A percentile compares a stretch with the other conserved stretches of the same genome.
Conservation (phyloP, 768 basidiomycete genomes). For the Naganishia friedmannii region DNA sequence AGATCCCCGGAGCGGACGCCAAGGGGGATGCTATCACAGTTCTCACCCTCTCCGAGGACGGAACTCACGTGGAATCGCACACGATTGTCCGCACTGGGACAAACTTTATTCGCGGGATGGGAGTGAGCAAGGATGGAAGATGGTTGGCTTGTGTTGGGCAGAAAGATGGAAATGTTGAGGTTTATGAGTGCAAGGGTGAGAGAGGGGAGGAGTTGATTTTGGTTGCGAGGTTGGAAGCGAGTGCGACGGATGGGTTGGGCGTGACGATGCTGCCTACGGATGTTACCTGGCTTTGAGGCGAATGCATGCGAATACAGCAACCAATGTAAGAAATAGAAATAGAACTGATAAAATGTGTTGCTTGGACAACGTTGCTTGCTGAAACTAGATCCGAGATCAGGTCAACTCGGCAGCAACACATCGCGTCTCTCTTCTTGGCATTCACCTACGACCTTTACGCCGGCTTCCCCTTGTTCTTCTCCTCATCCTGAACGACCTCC, state of each 20-base stretch:
- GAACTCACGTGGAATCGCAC: constrained; percentile 37
- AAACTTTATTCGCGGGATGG: constrained; percentile 45
- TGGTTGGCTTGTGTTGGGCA: constrained; percentile 47
- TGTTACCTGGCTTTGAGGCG: constrained; percentile 21
- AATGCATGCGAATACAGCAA: background rate
- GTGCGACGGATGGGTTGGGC: constrained; percentile 3
- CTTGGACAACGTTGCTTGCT: background rate
- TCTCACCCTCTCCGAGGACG: constrained; percentile 39
- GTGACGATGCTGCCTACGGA: constrained; percentile 23
- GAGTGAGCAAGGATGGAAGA: constrained; percentile 46
- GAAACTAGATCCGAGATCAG: background rate
- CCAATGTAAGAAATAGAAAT: background rate
- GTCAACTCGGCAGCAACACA: background rate
- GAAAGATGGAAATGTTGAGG: constrained; percentile 46
- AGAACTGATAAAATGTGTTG: too few species aligned
- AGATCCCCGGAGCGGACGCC: constrained; percentile 33
- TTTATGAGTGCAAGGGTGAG: constrained; percentile 41
- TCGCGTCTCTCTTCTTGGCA: background rate
- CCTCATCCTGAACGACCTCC: background rate
- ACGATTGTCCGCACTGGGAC: constrained; percentile 42
- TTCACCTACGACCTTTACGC: too few species aligned
- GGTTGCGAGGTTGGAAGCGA: constrained; percentile 42
- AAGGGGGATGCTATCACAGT: constrained; percentile 48
- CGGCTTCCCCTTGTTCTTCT: background rate
- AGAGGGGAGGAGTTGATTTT: constrained; percentile 44